Evolutionary conservation across 208 protist species (phyloP), one percentile per base, ranked within the genome.

Genomic region (Herpetomonas tarakana): DNA sequence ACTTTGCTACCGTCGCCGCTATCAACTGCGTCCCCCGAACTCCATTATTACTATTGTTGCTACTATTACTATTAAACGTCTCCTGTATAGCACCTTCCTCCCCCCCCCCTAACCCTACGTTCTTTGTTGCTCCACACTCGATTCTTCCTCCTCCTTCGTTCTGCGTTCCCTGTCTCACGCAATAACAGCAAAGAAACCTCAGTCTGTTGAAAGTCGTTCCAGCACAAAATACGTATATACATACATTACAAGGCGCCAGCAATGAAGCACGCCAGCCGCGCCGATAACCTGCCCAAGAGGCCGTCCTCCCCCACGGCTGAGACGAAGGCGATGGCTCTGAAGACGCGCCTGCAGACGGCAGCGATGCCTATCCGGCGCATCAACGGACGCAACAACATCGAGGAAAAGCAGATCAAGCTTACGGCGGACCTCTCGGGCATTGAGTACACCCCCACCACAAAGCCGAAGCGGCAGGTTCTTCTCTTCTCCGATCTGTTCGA

Each of bases 401-500:
- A 56, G 19, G 1, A 51, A 6, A 69, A 71, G 26, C 52, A 65
- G 3, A 30, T 88, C 25, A 52, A n/a, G 27, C 45, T 88, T 21
- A 74, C 72, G 2, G 22, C 47, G 9, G 67, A 83, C 39, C 61
- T 39, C 47, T 54, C 49, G 21, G 81, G 74, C 24, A 47, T 88
- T 0, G 62, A 76, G 66, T 88, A 88, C 74, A 71, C 31, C 29
- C 77, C 75, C 0, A 71, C 76, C 0, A 74, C 52, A 6, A 88
- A 88, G 58, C 38, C 21, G 24, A 57, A 70, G 41, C 52, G 67
- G 19, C 62, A 72, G 51, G 55, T 68, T 19, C 26, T 88, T 16
- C 62, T 85, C 24, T 84, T 88, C 59, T 31, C 62, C 16, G 77
- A 88, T 54, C 45, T 85, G 35, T 68, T 66, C 55, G 74, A 85